A percentile compares a stretch with the other conserved stretches of the same genome.
phyloP scores from a whole-genome alignment of 2,329 filamentous ascomycete species.

The Exutisphaerella laricina region DNA sequence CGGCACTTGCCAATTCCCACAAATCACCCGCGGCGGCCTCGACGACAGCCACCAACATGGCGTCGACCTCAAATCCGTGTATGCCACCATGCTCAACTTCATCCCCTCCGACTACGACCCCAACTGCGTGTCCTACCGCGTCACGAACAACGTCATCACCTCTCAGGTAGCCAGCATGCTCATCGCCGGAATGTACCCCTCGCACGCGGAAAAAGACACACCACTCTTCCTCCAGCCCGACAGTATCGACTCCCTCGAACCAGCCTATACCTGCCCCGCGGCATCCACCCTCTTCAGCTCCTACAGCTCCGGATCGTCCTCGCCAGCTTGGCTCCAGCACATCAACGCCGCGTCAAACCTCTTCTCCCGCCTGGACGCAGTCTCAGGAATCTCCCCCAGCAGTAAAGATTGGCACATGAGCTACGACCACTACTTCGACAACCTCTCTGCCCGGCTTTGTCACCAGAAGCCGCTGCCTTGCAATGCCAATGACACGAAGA shows the following conservation, averaged over 20 bases:
- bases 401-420: slow-evolving; percentile 62
- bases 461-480: slow-evolving; percentile 69
- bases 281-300: slow-evolving; percentile 43
- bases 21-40: slow-evolving; percentile 67
- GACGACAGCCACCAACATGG: slow-evolving; percentile 73
- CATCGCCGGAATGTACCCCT: slow-evolving; percentile 62
- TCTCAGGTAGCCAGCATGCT: slow-evolving; percentile 74
- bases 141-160: slow-evolving; percentile 79
- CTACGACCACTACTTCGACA: slow-evolving; percentile 82
- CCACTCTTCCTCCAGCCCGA: slow-evolving; percentile 46
- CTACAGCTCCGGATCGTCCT: slow-evolving; percentile 44
- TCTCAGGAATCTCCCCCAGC: slow-evolving; percentile 58
- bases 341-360: slow-evolving; percentile 52
- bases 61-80: slow-evolving; percentile 69
- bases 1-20: slow-evolving; percentile 73
- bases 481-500: slow-evolving; percentile 47
- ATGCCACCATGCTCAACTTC: slow-evolving; percentile 63
- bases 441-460: slow-evolving; percentile 72
- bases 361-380: slow-evolving; percentile 56
- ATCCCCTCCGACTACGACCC: slow-evolving; percentile 50
- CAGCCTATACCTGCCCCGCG: slow-evolving; percentile 60
- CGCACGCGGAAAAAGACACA: slow-evolving; percentile 23
- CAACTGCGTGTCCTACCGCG: slow-evolving; percentile 57
- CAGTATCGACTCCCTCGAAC: slow-evolving; percentile 67
- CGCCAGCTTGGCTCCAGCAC: slow-evolving; percentile 57